Evolutionary conservation across 2,329 filamentous ascomycete genomes (phyloP), one percentile per base, ranked within the genome.

Genomic region (Fusarium agapanthi): DNA sequence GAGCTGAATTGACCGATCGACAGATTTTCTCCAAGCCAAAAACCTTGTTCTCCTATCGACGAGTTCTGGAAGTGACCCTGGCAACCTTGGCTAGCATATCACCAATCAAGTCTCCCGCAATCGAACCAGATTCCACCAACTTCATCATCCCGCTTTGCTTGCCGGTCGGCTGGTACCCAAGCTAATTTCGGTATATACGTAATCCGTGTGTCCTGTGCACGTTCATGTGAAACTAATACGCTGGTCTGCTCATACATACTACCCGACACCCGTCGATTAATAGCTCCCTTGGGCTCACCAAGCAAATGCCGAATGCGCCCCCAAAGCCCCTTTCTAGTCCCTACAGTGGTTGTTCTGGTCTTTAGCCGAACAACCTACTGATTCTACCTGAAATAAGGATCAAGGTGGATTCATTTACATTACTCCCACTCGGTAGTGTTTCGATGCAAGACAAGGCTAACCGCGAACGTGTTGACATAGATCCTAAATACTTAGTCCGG

Each of bases 51-150:
- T 70, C 61, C 54, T 61, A 70, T 67, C 60, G 57, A 72, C 67
- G 66, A 63, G 47, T 78, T 78, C 75, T 73, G 75, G 75, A 78
- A 77, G 53, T 66, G 48, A 68, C 44, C 76, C 73, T 72, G 57
- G 66, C 69, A 74, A 56, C 71, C 67, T 51, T 51, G 48, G 37
- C 44, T 40, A 51, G 47, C 35, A 34, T 53, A 34, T 53, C 62
- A 50, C 76, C 74, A 77, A 76, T 77, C 44, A 67, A 26, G 44
- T 20, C 16, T 13, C 32, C 24, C 20, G 22, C 38, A 38, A n/a
- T 32, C 30, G 34, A 57, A 48, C 63, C 62, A 63, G 43, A 54
- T 65, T 47, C 61, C 63, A 61, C 47, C 67, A 62, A 24, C 45
- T 69, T 62, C 67, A 74, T 73, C 71, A 72, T 72, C 71, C 71